These are phyloP conservation scores for Platanthera guangdongensis DNA, from an alignment of 106 monocot species.

Conservation along the genomic window DNA sequence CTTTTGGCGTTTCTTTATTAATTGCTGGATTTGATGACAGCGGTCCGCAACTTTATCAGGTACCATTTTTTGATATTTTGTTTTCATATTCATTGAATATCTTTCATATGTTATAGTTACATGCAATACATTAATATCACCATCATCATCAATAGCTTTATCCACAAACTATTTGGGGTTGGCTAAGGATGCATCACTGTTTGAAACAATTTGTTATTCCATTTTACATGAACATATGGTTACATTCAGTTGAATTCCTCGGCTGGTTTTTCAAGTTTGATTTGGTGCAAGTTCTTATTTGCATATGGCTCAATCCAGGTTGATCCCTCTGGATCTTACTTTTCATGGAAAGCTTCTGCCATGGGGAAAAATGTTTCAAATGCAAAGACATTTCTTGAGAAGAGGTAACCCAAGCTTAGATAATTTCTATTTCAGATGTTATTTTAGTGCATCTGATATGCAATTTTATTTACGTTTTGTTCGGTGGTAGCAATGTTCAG, in stretches of 20 bases:
- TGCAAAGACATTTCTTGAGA: slow-evolving; percentile 97
- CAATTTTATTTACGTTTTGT: neutral
- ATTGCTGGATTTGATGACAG: slow-evolving; percentile 95
- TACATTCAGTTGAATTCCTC: neutral
- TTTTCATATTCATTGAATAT: neutral
- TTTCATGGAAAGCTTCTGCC: slow-evolving; percentile 99
- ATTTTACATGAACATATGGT: neutral
- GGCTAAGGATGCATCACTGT: neutral
- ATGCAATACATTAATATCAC: neutral
- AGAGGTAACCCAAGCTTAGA: slow-evolving; percentile 29
- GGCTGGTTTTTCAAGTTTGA: neutral
- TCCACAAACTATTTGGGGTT: neutral
- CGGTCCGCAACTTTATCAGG: slow-evolving; percentile 91
- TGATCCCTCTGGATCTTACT: slow-evolving; percentile 97
- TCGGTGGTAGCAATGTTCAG: neutral
- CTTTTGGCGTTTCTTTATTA: slow-evolving; percentile 88
- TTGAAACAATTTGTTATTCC: neutral
- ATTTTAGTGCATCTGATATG: neutral
- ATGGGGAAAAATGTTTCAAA: slow-evolving; percentile 99
- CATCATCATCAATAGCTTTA: no score
- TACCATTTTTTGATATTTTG: slow-evolving; percentile 14
- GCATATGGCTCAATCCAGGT: slow-evolving; percentile 12
- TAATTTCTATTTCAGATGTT: neutral
- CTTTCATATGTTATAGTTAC: neutral
- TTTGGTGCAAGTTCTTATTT: neutral